Evolutionary conservation across 306 rosid species (phyloP), one percentile per base, ranked within the genome.

Genomic region (Dryas octopetala): DNA sequence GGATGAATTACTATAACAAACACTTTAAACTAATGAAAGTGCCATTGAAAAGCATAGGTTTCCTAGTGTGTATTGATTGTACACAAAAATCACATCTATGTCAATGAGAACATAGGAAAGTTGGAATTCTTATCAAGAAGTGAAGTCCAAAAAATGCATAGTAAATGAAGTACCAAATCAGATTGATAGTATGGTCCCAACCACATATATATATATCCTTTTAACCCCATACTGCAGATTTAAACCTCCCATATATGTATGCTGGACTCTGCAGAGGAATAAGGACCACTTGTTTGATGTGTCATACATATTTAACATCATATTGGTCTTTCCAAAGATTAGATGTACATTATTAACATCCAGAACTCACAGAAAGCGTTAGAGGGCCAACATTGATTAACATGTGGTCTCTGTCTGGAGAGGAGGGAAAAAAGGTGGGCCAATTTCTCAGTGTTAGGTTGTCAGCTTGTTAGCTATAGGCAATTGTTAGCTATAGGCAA

Each of bases 241-340:
- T 55, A 71, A 53, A 54, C 50, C 45, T 70, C 62, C 63, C 23
- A 44, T 16, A 32, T 62, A 38, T 5, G 0, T 38, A 14, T 9
- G 23, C 19, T 38, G 63, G 51, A 26, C 26, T 4, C 61, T 28
- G 14, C 61, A 69, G 17, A 62, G 1, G 43, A 69, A 4, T 32
- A 15, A 51, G 38, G 48, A 43, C 65, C 64, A 13, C 13, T 43
- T 44, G 2, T 23, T 57, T 8, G 48, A 63, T 63, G 3, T 41
- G 64, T 8, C 75, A 28, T 15, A 48, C 44, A 26, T 19, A 67
- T 46, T 45, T 9, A 66, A 45, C 57, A 67, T 11, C 57, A 48
- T 28, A 41, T 40, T 57, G 76, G 55, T 43, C 45, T 10, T 57
- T 19, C 74, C 38, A 71, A 3, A 55, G 26, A 54, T 71, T 44